phyloP scores from a whole-genome alignment of 805 yeast genomes.

The Clavispora santaluciae region DNA sequence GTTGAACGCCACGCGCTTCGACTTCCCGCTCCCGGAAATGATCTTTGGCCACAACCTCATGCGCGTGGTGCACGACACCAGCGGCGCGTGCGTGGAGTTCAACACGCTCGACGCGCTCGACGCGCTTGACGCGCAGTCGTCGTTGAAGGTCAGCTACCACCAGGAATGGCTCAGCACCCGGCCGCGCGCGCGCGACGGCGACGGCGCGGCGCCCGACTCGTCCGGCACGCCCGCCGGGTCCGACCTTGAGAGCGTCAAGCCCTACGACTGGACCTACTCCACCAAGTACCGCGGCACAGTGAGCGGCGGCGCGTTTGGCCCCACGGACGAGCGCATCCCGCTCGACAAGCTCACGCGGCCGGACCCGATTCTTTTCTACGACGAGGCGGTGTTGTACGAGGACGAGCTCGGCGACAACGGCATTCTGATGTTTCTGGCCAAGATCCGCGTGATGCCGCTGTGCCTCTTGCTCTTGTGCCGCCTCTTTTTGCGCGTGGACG shows the following conservation, averaged over 20 bases:
- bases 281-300: constrained; percentile 68
- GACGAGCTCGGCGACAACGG: constrained; percentile 98
- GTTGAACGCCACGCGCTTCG: constrained; percentile 52
- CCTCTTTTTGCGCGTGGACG: constrained; percentile 83
- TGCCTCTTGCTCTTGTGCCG: constrained; percentile 71
- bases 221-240: constrained; percentile 9
- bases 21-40: constrained; percentile 94
- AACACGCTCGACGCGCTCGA: constrained; percentile 70
- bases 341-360: constrained; percentile 60
- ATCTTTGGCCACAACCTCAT: constrained; percentile 83
- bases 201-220: neutral
- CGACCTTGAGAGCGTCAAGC: constrained; percentile 61
- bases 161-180: constrained; percentile 64
- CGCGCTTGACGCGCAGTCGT: constrained; percentile 29
- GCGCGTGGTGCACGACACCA: constrained; percentile 39
- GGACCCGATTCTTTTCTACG: constrained; percentile 85
- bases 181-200: constrained; percentile 9
- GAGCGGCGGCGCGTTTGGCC: constrained; percentile 15
- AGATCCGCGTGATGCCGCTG: constrained; percentile 84
- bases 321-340: constrained; percentile 48
- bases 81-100: constrained; percentile 50
- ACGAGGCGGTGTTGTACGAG: constrained; percentile 83
- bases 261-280: constrained; percentile 96
- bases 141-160: constrained; percentile 71
- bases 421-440: constrained; percentile 67